Conservation (phyloP, 768 basidiomycete species). For the Panellus pusillus region DNA sequence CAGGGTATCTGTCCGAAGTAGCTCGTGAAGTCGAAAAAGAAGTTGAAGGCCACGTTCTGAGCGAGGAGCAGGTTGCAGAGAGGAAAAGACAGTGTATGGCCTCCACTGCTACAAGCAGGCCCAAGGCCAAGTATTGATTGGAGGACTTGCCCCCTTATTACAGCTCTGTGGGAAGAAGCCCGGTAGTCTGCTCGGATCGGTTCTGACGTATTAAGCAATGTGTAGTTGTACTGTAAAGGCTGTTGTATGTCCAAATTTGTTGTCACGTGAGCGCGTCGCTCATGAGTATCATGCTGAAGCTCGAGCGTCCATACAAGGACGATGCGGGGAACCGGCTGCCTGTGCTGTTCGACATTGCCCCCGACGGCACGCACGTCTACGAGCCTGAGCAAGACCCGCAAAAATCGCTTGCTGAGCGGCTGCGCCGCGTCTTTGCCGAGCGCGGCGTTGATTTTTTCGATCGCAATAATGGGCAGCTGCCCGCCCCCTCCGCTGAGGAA, state of each 20-base stretch:
- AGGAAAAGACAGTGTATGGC: slow-evolving; percentile 35
- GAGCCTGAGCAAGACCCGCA: slow-evolving; percentile 64
- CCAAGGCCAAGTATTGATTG: slow-evolving; percentile 18
- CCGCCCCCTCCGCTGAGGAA: slow-evolving; percentile 4
- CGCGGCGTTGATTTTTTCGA: slow-evolving; percentile 79
- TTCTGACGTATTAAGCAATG: no score
- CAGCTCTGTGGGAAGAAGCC: no score
- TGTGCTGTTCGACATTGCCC: slow-evolving; percentile 64
- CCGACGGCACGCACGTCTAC: slow-evolving; percentile 66
- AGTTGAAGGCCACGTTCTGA: slow-evolving; percentile 57
- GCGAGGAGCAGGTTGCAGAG: slow-evolving; percentile 63
- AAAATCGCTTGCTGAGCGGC: slow-evolving; percentile 60
- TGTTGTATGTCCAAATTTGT: neutral
- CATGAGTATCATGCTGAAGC: slow-evolving; percentile 54
- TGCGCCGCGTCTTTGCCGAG: slow-evolving; percentile 71
- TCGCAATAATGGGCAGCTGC: slow-evolving; percentile 32
- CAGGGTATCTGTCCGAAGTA: slow-evolving; percentile 46
- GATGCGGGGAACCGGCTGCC: slow-evolving; percentile 67
- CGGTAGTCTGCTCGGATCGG: no score
- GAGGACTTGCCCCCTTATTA: no score
- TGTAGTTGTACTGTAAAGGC: slow-evolving; percentile 3
- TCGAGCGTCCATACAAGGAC: slow-evolving; percentile 82
- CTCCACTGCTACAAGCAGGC: neutral
- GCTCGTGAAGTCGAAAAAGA: slow-evolving; percentile 64
- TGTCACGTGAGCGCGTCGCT: neutral